Conservation (phyloP, 768 basidiomycete genomes). For the Suillus subalutaceus region DNA sequence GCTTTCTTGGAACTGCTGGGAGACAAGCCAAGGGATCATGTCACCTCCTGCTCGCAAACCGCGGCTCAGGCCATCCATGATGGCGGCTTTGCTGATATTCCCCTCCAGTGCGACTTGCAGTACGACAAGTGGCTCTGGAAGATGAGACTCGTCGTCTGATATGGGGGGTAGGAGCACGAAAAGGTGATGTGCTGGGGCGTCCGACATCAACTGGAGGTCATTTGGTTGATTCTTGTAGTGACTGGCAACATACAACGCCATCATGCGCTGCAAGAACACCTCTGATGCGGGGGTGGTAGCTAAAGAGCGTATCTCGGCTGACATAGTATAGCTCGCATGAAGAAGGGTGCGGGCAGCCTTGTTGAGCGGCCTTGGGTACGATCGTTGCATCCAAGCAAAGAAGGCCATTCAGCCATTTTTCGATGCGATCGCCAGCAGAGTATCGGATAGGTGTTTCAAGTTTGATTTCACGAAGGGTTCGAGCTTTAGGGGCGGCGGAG, state of each 20-base stretch:
- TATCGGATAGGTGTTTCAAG: conserved; percentile 96
- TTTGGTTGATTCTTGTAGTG: conserved; percentile 99
- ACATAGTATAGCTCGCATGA: conserved; percentile 96
- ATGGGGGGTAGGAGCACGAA: conserved; percentile 95
- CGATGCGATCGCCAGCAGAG: conserved; percentile 80
- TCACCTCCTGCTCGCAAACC: conserved; percentile 91
- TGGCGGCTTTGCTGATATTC: conserved; percentile 80
- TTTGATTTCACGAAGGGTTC: conserved; percentile 90
- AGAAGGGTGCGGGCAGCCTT: conserved; percentile 93
- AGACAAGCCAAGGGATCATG: conserved; percentile 96
- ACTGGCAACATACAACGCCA: conserved; percentile 95
- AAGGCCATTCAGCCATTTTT: conserved; percentile 90
- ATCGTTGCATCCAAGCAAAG: conserved; percentile 90
- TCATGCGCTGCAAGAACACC: conserved; percentile 96
- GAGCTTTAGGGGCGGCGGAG: conserved; percentile 59
- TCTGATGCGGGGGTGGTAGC: conserved; percentile 98
- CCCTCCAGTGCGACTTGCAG: conserved; percentile 97
- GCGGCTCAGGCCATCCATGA: conserved; percentile 83
- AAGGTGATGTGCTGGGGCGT: conserved; percentile 95
- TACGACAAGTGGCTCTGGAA: conserved; percentile 95
- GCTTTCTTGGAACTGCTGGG: conserved; percentile 94
- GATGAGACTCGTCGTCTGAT: conserved; percentile 83
- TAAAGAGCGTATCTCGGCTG: conserved; percentile 94
- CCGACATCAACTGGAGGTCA: conserved; percentile 95
- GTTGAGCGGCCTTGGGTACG: conserved; percentile 47